Percentiles rank a stretch among this genome's conserved stretches.
These are phyloP conservation scores for Sarcodon sp. DNA, from an alignment of 768 basidiomycete species.

Conservation along the genomic window DNA sequence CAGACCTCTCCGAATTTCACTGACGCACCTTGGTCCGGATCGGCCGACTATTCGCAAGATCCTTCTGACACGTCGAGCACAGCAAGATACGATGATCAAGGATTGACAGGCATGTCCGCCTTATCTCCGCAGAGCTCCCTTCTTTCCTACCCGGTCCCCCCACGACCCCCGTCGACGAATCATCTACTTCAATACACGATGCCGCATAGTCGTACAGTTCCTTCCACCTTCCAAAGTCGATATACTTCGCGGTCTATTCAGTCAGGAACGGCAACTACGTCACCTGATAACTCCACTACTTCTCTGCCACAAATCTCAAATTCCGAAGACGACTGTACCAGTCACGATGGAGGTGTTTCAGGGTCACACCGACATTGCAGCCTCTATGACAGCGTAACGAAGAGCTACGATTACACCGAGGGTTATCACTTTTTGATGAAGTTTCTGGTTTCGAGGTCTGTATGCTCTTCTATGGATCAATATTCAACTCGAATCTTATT, in stretches of 20 bases:
- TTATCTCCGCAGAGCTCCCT: not conserved
- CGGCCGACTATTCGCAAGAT: not conserved
- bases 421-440: conserved; percentile 97
- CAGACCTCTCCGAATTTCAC: conserved; percentile 1
- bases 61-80: not conserved
- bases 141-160: not conserved
- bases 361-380: not conserved
- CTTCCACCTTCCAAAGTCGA: not conserved
- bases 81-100: not conserved
- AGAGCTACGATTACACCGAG: conserved; percentile 90
- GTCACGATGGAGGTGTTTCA: not conserved
- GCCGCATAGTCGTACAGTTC: not conserved
- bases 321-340: not conserved
- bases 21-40: not conserved
- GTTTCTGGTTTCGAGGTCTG: conserved; percentile 73
- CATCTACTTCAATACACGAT: not conserved
- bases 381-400: conserved; percentile 50
- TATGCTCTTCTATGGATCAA: conserved; percentile 18
- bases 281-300: not conserved
- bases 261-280: not conserved
- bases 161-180: not conserved
- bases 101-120: not conserved
- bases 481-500: conserved; percentile 4
- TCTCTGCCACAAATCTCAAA: not conserved
- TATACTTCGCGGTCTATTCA: not conserved